Conservation (phyloP, 1,284 basidiomycete species). For the Pterulicium gracile region DNA sequence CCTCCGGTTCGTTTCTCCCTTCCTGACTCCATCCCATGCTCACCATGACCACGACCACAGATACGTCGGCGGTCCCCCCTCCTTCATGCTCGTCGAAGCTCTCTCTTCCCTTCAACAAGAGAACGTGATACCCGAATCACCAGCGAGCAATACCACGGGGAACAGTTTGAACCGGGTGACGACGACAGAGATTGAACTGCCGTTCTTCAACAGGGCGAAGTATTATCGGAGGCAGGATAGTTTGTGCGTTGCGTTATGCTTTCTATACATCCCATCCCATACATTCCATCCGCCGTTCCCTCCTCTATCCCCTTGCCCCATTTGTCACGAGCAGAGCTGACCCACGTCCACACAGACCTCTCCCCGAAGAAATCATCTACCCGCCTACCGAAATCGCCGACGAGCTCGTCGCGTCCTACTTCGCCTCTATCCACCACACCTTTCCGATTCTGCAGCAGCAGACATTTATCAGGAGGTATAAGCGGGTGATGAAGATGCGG, state of each 20-base stretch:
- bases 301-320: background rate
- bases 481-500: slow-evolving; percentile 10
- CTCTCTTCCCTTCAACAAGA: slow-evolving; percentile 10
- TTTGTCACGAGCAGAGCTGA: background rate
- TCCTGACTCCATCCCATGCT: background rate
- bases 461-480: slow-evolving; percentile 11
- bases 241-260: slow-evolving; percentile 10
- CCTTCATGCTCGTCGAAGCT: slow-evolving; percentile 13
- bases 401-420: slow-evolving; percentile 12
- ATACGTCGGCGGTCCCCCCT: slow-evolving; percentile 12
- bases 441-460: slow-evolving; percentile 14
- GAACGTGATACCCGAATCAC: background rate
- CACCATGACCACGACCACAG: slow-evolving; percentile 6
- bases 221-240: slow-evolving; percentile 9
- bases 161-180: background rate
- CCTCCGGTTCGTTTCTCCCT: slow-evolving; percentile 8
- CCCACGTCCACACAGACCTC: slow-evolving; percentile 7
- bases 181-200: slow-evolving; percentile 10
- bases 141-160: background rate
- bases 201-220: slow-evolving; percentile 11
- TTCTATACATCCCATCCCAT: no score
- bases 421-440: slow-evolving; percentile 12
- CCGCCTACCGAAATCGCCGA: slow-evolving; percentile 12
- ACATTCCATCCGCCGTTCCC: no score
- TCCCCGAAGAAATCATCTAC: slow-evolving; percentile 12